Percentiles rank a stretch among this genome's conserved stretches.
Conservation (phyloP, 2,329 filamentous ascomycete genomes). For the Rugonectria rugulosa region DNA sequence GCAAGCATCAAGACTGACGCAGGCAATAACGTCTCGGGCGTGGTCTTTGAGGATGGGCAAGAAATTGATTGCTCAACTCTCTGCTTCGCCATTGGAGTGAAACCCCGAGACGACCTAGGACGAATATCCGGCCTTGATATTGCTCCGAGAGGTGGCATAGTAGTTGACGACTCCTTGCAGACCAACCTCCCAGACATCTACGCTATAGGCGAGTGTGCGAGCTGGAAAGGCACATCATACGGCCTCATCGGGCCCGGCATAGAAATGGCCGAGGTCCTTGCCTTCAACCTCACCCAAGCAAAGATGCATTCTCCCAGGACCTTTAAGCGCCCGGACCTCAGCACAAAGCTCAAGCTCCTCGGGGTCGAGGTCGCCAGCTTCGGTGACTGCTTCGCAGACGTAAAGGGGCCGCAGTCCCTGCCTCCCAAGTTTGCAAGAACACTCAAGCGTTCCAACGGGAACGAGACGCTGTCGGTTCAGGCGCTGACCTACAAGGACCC, state of each 20-base stretch:
- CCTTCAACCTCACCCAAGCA: conserved; percentile 89
- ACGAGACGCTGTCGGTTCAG: conserved; percentile 69
- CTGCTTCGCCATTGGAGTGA: conserved; percentile 90
- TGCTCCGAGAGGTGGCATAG: conserved; percentile 75
- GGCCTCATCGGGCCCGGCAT: conserved; percentile 89
- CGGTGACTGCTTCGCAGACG: conserved; percentile 91
- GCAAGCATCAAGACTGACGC: conserved; percentile 73
- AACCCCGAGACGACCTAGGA: conserved; percentile 80
- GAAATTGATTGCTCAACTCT: conserved; percentile 79
- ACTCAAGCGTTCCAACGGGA: conserved; percentile 29
- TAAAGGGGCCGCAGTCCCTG: conserved; percentile 80
- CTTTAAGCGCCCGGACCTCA: conserved; percentile 86
- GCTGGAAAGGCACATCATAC: conserved; percentile 86
- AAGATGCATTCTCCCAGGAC: conserved; percentile 71
- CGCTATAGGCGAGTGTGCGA: conserved; percentile 90
- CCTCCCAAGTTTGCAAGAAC: conserved; percentile 62
- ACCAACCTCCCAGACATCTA: conserved; percentile 80
- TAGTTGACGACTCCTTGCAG: conserved; percentile 71
- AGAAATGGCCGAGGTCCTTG: conserved; percentile 91
- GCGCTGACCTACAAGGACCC: conserved; percentile 89
- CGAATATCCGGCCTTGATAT: conserved; percentile 73
- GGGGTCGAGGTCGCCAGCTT: conserved; percentile 94
- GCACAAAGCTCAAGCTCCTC: conserved; percentile 89
- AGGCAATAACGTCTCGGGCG: conserved; percentile 72
- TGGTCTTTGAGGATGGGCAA: conserved; percentile 83